Evolutionary conservation across 352 stramenopile genomes (phyloP).

Genomic region (Pythium dissotocum): DNA sequence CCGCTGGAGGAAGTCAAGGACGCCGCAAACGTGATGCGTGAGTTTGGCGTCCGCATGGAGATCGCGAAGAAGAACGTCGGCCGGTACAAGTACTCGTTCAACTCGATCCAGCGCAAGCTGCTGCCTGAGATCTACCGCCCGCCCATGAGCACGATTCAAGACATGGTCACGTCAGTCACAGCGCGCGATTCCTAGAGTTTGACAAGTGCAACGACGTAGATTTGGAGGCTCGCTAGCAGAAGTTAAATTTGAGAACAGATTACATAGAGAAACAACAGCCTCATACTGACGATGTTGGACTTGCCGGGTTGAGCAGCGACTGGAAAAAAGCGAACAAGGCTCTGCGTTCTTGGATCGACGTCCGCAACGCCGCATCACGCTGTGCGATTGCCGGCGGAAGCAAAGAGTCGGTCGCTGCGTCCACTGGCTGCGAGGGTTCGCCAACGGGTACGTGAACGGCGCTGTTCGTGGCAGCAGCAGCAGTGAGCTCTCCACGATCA

Average conservation of each 20-base stretch:
- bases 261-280: neutral
- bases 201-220: no score
- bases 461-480: neutral
- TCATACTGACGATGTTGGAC: neutral
- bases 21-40: constrained; percentile 86
- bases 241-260: neutral
- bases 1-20: constrained; percentile 78
- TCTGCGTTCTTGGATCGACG: neutral
- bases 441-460: neutral
- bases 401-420: constrained; percentile 1
- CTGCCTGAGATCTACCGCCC: constrained; percentile 93
- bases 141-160: constrained; percentile 88
- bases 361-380: constrained; percentile 7
- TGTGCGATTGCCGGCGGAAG: constrained; percentile 5
- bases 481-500: neutral
- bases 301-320: neutral
- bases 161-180: constrained; percentile 91
- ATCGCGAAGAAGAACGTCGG: constrained; percentile 98
- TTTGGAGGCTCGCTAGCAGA: no score
- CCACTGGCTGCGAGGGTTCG: neutral
- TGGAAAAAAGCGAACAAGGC: constrained; percentile 3
- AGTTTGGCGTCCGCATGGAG: constrained; percentile 93
- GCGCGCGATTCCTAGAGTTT: constrained; percentile 75
- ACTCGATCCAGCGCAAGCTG: constrained; percentile 95
- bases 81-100: constrained; percentile 97